phyloP scores from a whole-genome alignment of 768 basidiomycete species.

The Suillus alpinus region DNA sequence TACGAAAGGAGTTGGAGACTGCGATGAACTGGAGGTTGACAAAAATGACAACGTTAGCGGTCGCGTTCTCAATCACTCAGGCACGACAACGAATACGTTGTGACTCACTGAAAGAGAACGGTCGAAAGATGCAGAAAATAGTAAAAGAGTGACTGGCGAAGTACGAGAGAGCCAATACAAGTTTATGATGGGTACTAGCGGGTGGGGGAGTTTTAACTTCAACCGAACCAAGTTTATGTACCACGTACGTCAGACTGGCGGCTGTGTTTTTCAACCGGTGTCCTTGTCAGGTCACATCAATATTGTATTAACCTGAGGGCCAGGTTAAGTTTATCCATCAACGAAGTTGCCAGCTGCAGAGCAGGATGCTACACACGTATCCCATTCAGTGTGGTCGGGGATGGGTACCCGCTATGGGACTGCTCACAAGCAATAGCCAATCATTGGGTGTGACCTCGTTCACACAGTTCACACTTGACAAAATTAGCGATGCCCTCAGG shows the following conservation, averaged over 20 bases:
- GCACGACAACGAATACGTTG: not conserved
- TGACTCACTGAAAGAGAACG: not conserved
- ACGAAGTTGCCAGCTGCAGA: not conserved
- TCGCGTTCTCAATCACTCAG: not conserved
- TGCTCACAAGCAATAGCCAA: not conserved
- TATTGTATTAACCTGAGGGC: not conserved
- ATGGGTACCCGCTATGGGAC: not conserved
- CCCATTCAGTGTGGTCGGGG: not conserved
- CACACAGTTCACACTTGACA: not conserved
- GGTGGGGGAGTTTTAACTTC: not conserved
- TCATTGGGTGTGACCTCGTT: not conserved
- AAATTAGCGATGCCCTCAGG: too few relatives aligned
- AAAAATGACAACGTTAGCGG: not conserved
- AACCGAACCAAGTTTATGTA: not conserved
- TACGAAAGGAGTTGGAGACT: constrained; percentile 3
- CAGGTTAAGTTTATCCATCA: not conserved
- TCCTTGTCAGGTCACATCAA: not conserved
- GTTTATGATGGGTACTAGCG: not conserved
- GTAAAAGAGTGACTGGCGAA: constrained; percentile 7
- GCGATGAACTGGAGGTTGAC: not conserved
- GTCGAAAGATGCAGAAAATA: not conserved
- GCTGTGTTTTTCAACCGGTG: not conserved
- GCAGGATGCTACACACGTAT: not conserved
- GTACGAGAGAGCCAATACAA: not conserved
- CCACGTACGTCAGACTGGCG: not conserved